A percentile compares a stretch with the other conserved stretches of the same genome.
Conservation (phyloP, 2,329 filamentous ascomycete species). For the Fonsecaea nubica region DNA sequence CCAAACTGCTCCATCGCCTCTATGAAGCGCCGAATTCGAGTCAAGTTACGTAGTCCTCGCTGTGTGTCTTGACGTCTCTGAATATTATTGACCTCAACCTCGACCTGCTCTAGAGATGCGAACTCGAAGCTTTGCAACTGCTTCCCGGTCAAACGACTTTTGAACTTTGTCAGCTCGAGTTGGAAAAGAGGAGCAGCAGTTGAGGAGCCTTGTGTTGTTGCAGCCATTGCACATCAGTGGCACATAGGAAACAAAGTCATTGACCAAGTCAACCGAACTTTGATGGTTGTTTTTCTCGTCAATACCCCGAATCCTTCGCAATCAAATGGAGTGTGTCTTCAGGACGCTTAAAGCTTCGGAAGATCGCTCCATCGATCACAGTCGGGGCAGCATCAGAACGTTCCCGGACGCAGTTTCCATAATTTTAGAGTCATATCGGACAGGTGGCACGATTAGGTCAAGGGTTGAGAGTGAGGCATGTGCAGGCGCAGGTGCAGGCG, state of each 20-base stretch:
- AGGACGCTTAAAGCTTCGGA: not conserved
- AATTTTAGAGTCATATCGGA: not conserved
- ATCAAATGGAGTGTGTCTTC: not conserved
- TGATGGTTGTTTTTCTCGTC: not conserved
- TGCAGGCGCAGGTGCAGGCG: not conserved
- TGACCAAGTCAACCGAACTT: not conserved
- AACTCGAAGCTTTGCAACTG: not conserved
- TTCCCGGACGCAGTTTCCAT: not conserved
- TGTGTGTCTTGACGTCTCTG: constrained; percentile 22
- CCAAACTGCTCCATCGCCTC: constrained; percentile 41
- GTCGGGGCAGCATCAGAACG: not conserved
- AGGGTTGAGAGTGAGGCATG: not conserved
- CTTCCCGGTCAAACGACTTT: not conserved
- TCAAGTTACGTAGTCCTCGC: constrained; percentile 35
- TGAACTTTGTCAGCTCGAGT: not conserved
- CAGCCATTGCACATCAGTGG: not conserved
- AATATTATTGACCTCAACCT: constrained; percentile 1
- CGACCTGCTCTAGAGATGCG: not conserved
- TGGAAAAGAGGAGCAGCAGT: not conserved
- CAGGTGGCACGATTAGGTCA: constrained; percentile 4
- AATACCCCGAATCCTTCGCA: not conserved
- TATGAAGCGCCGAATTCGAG: constrained; percentile 39
- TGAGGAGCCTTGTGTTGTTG: not conserved
- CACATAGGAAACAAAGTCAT: not conserved
- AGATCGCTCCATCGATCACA: not conserved